Percentiles rank a stretch among this genome's conserved stretches.
phyloP scores from a whole-genome alignment of 2,329 filamentous ascomycete species.

The Metarhizium brunneum region DNA sequence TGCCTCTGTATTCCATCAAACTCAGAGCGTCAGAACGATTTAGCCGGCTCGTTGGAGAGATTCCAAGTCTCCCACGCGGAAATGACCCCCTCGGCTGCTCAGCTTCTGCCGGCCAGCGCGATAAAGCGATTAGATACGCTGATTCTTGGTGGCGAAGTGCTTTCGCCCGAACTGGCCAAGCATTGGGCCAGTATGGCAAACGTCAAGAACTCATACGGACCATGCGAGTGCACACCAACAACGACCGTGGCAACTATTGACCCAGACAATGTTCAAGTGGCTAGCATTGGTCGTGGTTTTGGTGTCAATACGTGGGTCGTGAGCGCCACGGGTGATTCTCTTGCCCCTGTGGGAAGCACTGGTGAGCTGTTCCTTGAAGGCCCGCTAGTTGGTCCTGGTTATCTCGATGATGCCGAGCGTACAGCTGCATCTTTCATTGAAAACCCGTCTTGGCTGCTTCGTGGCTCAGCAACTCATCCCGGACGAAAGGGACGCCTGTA shows the following conservation, averaged over 20 bases:
- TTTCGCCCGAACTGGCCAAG: neutral
- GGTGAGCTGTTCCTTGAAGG: constrained; percentile 15
- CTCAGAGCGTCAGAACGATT: neutral
- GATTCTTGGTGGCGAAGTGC: neutral
- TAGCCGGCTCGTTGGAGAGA: neutral
- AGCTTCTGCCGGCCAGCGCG: neutral
- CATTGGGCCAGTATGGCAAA: neutral
- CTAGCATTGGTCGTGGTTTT: constrained; percentile 6
- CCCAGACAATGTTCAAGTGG: neutral
- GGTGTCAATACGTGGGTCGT: constrained; percentile 12
- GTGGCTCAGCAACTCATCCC: constrained; percentile 14
- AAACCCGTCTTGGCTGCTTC: constrained; percentile 1
- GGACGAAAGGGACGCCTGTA: constrained; percentile 11
- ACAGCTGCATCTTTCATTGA: constrained; percentile 20
- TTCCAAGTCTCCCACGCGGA: neutral
- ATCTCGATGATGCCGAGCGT: constrained; percentile 27
- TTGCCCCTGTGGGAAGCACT: constrained; percentile 11
- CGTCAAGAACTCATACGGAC: constrained; percentile 10
- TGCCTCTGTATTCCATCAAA: neutral
- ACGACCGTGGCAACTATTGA: neutral
- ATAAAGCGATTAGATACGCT: neutral
- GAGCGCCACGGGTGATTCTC: constrained; percentile 5
- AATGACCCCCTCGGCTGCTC: neutral
- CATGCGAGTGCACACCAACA: neutral
- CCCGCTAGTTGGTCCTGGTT: constrained; percentile 35